These are phyloP conservation scores for Huiozyma sinensis DNA, from an alignment of 805 yeast genomes.

Conservation along the genomic window DNA sequence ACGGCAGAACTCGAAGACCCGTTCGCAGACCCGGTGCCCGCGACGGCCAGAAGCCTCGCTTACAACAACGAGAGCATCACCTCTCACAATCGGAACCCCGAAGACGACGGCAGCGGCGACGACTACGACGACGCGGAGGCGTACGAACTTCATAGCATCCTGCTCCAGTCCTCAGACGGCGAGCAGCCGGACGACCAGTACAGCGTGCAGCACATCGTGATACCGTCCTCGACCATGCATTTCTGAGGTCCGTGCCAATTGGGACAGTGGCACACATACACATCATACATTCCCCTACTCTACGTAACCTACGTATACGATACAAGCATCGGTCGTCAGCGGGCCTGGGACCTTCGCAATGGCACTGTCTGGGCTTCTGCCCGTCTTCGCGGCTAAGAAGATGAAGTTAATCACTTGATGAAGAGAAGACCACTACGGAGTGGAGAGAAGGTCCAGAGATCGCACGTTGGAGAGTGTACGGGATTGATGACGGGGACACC, in stretches of 20 bases:
- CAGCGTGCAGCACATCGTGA: constrained; percentile 8
- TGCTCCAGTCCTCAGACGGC: constrained; percentile 12
- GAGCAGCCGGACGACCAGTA: not conserved
- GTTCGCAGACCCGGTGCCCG: not conserved
- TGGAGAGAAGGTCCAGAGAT: no score
- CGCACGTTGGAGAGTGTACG: not conserved
- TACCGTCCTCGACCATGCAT: constrained; percentile 20
- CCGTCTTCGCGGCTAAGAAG: no score
- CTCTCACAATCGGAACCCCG: no score
- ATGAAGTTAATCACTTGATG: no score
- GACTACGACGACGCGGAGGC: constrained; percentile 1
- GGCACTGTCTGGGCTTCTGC: not conserved
- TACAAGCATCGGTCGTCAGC: no score
- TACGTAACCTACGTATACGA: no score
- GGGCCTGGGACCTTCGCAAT: no score
- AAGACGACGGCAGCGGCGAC: not conserved
- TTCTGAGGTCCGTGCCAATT: constrained; percentile 9
- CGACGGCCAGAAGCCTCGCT: no score
- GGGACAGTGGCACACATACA: no score
- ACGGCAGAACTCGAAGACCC: not conserved
- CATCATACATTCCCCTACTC: no score
- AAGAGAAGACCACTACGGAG: no score
- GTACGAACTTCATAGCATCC: constrained; percentile 16
- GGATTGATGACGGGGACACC: not conserved
- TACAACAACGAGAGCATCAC: no score